Percentiles rank a stretch among this genome's conserved stretches.
These are phyloP conservation scores for Elsinoe australis DNA, from an alignment of 2,329 filamentous ascomycete genomes.

Conservation along the genomic window DNA sequence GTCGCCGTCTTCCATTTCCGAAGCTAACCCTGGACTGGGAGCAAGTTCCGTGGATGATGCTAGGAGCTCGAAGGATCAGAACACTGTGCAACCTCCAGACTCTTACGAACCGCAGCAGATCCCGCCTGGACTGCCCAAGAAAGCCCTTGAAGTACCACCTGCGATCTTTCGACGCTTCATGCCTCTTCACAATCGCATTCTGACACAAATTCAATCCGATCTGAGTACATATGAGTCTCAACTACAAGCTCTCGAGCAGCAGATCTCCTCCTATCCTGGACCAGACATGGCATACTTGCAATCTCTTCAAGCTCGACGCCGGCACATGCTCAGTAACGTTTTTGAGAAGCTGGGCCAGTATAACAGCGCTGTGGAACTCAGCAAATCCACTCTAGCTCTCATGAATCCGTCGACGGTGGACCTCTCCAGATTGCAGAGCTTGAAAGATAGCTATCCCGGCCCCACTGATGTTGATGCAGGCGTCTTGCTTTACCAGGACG, in stretches of 20 bases:
- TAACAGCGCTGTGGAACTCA: background rate
- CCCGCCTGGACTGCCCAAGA: too few species aligned
- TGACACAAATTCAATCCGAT: slow-evolving; percentile 9
- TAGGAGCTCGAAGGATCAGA: too few species aligned
- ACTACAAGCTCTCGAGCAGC: background rate
- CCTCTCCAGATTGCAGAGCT: background rate
- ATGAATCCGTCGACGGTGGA: background rate
- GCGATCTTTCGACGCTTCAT: slow-evolving; percentile 8
- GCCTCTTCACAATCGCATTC: slow-evolving; percentile 1
- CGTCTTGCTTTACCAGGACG: background rate
- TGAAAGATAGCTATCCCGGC: background rate
- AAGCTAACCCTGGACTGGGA: too few species aligned
- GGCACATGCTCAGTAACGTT: background rate
- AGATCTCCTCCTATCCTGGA: background rate
- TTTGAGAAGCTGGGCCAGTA: slow-evolving; percentile 10
- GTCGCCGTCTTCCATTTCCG: too few species aligned
- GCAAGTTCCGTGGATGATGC: too few species aligned
- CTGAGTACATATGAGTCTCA: background rate
- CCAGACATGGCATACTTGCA: slow-evolving; percentile 4
- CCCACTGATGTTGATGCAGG: background rate
- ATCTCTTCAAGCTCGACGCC: background rate
- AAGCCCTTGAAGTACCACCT: background rate
- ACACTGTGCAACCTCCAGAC: too few species aligned
- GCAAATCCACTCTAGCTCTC: background rate
- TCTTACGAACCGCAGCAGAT: too few species aligned